Base-by-base conservation (phyloP, 2,329 filamentous ascomycete species). In the Microsporum audouinii region DNA sequence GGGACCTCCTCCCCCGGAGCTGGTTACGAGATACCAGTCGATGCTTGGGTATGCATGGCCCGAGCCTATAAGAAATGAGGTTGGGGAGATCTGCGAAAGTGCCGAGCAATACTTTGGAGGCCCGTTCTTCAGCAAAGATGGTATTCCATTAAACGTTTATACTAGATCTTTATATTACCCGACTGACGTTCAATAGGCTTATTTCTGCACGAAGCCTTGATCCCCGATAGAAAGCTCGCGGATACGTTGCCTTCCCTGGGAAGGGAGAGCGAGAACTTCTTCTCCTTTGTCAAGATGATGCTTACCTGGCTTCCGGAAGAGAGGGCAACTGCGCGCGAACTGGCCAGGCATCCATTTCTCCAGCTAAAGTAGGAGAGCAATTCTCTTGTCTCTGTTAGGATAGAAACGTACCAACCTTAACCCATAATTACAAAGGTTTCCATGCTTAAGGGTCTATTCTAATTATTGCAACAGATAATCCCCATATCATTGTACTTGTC, bases 31-130 rank as follows among this genome's bases (percentile, higher is more conserved):
- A 36, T 33, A 10, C 17, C 31, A 55, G 2, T 59, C 43, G 1
- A 43, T 56, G 43, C 8, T 34, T 39, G 27, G 61, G 47, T 56
- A 62, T 39, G 33, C 58, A 49, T 38, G 58, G 49, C 14, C 6
- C 66, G 65, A 60, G n/a, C 27, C 56, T 14, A 45, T 55, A 47
- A 57, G 7, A 27, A 43, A 12, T 8, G 60, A 51, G 33, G 55
- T 49, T 6, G 60, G 55, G 23, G 36, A 61, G 14, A 2, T 58
- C 6, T 61, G 56, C 34, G 34, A 69, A 60, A 75, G 65, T 1
- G 67, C 70, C 57, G 66, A 70, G 55, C 66, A 73, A 63, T 76
- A 71, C 61, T 75, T 71, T 49, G 62, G 66, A 62, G 71, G 73
- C 59, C 72, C 64, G 62, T 60, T 66, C 63, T 64, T 62, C 63